Percentiles rank a stretch among this genome's conserved stretches.
Conservation (phyloP, 768 basidiomycete species). For the Polyporus arcularius region DNA sequence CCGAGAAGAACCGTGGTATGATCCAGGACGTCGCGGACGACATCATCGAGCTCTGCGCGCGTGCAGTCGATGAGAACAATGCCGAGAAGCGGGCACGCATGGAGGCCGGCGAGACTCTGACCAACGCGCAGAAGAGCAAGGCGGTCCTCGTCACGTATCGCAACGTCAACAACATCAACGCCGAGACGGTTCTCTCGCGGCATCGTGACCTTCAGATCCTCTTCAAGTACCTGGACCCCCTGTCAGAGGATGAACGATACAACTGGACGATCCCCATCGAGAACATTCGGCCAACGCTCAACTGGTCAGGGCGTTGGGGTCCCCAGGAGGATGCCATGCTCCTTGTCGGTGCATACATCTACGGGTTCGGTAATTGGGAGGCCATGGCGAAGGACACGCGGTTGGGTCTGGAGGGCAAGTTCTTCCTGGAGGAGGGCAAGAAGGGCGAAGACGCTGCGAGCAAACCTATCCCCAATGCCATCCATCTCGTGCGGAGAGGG, state of each 20-base stretch:
- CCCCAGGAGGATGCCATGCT: slow-evolving; percentile 92
- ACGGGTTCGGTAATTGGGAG: slow-evolving; percentile 98
- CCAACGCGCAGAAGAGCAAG: slow-evolving; percentile 94
- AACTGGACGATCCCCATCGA: slow-evolving; percentile 90
- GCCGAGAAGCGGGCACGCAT: slow-evolving; percentile 74
- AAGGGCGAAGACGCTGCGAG: slow-evolving; percentile 85
- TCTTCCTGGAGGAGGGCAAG: slow-evolving; percentile 98
- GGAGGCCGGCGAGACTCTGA: slow-evolving; percentile 84
- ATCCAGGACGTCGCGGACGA: slow-evolving; percentile 91
- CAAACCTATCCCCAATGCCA: slow-evolving; percentile 93
- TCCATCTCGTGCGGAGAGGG: slow-evolving; percentile 95
- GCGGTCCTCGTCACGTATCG: slow-evolving; percentile 92
- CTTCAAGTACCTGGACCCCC: slow-evolving; percentile 71
- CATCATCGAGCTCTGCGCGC: slow-evolving; percentile 81
- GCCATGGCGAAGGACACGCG: slow-evolving; percentile 86
- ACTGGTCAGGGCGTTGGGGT: slow-evolving; percentile 97
- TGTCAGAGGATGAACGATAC: slow-evolving; percentile 66
- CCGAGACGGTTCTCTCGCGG: slow-evolving; percentile 92
- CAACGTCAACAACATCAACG: slow-evolving; percentile 92
- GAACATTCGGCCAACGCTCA: slow-evolving; percentile 89
- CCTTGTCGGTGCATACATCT: slow-evolving; percentile 87
- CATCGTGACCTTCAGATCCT: slow-evolving; percentile 87
- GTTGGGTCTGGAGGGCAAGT: slow-evolving; percentile 85
- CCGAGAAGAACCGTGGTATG: slow-evolving; percentile 92
- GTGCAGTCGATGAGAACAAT: slow-evolving; percentile 83